Evolutionary conservation across 345 rosid species (phyloP).

Genomic region (Eucalyptus marginata): DNA sequence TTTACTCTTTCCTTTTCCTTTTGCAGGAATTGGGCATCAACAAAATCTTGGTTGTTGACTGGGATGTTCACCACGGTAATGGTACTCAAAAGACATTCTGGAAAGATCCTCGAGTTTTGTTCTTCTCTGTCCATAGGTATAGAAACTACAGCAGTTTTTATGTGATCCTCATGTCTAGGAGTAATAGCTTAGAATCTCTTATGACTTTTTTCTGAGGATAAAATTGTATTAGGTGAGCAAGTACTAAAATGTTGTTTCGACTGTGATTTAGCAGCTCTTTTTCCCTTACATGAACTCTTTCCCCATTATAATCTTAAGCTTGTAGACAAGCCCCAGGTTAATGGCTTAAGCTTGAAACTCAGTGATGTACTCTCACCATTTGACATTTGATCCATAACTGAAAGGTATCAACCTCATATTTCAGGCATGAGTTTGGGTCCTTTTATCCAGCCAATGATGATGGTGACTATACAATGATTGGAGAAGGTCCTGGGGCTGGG

Average conservation of each 20-base stretch:
- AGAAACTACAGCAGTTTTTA: neutral
- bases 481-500: slow-evolving; percentile 86
- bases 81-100: slow-evolving; percentile 90
- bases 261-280: neutral
- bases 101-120: slow-evolving; percentile 81
- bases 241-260: neutral
- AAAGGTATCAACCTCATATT: neutral
- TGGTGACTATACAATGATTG: slow-evolving; percentile 78
- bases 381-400: neutral
- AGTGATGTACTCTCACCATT: neutral
- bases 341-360: neutral
- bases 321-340: neutral
- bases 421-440: slow-evolving; percentile 78
- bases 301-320: neutral
- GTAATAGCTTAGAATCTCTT: neutral
- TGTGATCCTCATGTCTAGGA: neutral
- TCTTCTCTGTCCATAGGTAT: slow-evolving; percentile 99
- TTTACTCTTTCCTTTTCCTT: neutral
- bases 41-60: slow-evolving; percentile 82
- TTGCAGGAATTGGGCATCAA: slow-evolving; percentile 71
- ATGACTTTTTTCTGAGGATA: neutral
- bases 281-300: neutral
- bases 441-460: slow-evolving; percentile 77
- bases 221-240: neutral
- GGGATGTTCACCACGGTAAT: slow-evolving; percentile 99